Evolutionary conservation across 2,329 filamentous ascomycete species (phyloP), one percentile per base, ranked within the genome.

Genomic region (Helicocarpus griseus): DNA sequence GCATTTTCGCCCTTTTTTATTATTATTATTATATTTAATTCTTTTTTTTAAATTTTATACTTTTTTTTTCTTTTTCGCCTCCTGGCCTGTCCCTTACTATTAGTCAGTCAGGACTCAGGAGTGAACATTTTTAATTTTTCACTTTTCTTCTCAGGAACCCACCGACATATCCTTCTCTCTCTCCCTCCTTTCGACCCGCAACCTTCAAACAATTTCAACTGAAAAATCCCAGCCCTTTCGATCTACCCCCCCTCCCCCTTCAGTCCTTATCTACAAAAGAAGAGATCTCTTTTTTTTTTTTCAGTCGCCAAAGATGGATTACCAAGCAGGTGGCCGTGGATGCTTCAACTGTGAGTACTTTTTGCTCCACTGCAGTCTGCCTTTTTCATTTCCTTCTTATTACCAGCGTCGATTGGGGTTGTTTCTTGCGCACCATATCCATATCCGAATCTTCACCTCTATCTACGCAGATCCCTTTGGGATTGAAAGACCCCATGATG

Each of bases 341-440:
- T 80, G 77, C 70, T 80, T 78, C 68, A 80, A 79, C 68, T 80
- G 77, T 79, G 63, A 70, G 75, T 76, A 58, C 52, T 55, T 39
- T 48, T 36, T 45, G 49, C 48, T 51, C 44, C 45, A 43, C 41
- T 31, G 36, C 45, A 26, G 48, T 9, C 33, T 36, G 22, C 14
- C 28, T 49, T 55, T 43, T 35, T 33, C 5, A 24, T 50, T 22
- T 14, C n/a, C n/a, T n/a, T n/a, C n/a, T n/a, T n/a, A n/a, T n/a
- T n/a, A n/a, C n/a, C n/a, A n/a, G n/a, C n/a, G 22, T 43, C 28
- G 40, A 3, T 5, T n/a, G 21, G 40, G 7, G 24, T 1, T 28
- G 22, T 28, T 28, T 28, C 22, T 14, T 43, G 13, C 9, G 24
- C 14, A 11, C 38, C 5, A 21, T 22, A 4, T 17, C 38, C 2